phyloP scores from a whole-genome alignment of 2,329 filamentous ascomycete genomes.

The Scorias spongiosa region DNA sequence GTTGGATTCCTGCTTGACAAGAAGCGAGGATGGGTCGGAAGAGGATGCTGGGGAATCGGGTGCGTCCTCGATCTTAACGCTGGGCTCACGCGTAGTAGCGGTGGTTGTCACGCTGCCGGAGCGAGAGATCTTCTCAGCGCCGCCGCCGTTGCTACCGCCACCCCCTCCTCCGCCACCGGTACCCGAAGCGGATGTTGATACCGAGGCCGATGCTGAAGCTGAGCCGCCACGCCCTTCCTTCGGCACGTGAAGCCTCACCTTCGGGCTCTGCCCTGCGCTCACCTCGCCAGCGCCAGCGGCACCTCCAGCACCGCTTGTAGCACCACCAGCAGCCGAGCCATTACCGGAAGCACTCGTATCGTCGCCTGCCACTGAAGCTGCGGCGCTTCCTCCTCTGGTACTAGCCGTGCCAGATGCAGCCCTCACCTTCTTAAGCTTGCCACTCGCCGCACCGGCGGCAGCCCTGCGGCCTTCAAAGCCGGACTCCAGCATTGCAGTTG shows the following conservation, averaged over 20 bases:
- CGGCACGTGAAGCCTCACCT: conserved; percentile 10
- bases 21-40: neutral
- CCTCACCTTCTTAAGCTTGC: conserved; percentile 10
- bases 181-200: too few species aligned
- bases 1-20: neutral
- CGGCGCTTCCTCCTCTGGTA: conserved; percentile 9
- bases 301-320: neutral
- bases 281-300: conserved; percentile 3
- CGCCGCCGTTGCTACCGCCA: neutral
- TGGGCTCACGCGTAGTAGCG: conserved; percentile 26
- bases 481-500: conserved; percentile 15
- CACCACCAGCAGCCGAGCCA: neutral
- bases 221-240: conserved; percentile 6
- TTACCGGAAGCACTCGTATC: conserved; percentile 2
- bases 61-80: conserved; percentile 35
- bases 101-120: conserved; percentile 28
- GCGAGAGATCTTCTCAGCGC: conserved; percentile 15
- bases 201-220: neutral
- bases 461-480: conserved; percentile 4
- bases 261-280: conserved; percentile 1
- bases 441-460: conserved; percentile 9
- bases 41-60: conserved; percentile 26
- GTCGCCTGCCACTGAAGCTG: conserved; percentile 13
- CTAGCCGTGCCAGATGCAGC: conserved; percentile 11
- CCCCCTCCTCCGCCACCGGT: too few species aligned